Conservation (phyloP, 2,329 filamentous ascomycete genomes). For the Exophiala mesophila region DNA sequence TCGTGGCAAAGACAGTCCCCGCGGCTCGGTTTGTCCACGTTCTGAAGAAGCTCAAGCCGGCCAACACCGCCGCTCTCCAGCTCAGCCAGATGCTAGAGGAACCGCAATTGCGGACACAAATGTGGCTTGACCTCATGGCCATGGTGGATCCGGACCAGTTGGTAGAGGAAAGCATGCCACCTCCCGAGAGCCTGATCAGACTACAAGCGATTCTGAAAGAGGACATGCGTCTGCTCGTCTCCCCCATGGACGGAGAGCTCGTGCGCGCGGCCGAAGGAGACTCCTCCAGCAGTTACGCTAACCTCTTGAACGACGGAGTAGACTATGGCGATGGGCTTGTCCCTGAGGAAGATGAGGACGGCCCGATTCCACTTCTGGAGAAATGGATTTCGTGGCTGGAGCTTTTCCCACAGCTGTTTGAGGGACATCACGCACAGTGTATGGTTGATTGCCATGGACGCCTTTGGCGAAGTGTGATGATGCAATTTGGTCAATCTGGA, state of each 20-base stretch:
- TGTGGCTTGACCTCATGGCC: constrained; percentile 87
- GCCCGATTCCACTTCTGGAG: constrained; percentile 28
- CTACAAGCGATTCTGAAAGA: constrained; percentile 37
- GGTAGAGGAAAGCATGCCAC: constrained; percentile 53
- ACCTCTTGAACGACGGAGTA: constrained; percentile 18
- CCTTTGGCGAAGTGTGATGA: constrained; percentile 42
- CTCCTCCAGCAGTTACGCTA: constrained; percentile 26
- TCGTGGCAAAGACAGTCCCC: constrained; percentile 80
- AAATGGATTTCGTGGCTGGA: constrained; percentile 44
- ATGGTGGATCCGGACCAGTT: constrained; percentile 54
- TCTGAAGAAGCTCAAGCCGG: constrained; percentile 78
- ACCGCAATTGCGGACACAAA: constrained; percentile 82
- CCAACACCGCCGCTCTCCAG: constrained; percentile 90
- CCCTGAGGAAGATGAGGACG: constrained; percentile 6
- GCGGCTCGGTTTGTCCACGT: constrained; percentile 84
- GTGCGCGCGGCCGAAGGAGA: constrained; percentile 32
- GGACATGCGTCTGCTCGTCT: constrained; percentile 40
- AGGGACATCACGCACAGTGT: constrained; percentile 40
- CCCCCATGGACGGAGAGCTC: constrained; percentile 32
- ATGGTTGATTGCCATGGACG: constrained; percentile 42
- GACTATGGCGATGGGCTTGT: constrained; percentile 12
- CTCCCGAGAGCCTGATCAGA: constrained; percentile 45
- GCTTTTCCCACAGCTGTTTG: constrained; percentile 36
- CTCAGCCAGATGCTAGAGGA: constrained; percentile 89
- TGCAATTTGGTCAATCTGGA: constrained; percentile 40